phyloP scores from a whole-genome alignment of 2,329 filamentous ascomycete species.

The Reticulascus tulasneorum region DNA sequence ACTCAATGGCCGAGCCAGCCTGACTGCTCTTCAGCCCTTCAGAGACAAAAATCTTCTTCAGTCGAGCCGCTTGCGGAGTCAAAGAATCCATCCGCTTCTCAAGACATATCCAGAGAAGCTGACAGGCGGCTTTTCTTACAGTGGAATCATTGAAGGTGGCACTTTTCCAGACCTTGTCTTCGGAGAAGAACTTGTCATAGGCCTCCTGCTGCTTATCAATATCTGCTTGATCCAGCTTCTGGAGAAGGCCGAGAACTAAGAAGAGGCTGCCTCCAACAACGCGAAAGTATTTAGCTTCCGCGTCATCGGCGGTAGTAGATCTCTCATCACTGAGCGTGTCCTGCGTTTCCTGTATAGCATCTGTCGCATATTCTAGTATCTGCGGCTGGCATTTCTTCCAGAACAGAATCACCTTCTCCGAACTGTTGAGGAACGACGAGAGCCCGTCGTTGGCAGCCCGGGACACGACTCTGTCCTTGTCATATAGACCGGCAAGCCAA shows the following conservation, averaged over 20 bases:
- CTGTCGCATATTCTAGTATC: conserved; percentile 77
- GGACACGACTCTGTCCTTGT: conserved; percentile 73
- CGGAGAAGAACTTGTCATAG: conserved; percentile 64
- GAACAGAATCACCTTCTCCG: conserved; percentile 73
- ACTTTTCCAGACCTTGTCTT: conserved; percentile 63
- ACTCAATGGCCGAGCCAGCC: conserved; percentile 67
- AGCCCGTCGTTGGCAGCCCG: conserved; percentile 76
- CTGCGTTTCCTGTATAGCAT: conserved; percentile 75
- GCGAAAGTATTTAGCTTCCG: conserved; percentile 78
- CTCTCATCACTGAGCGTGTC: conserved; percentile 86
- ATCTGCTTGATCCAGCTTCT: conserved; percentile 45
- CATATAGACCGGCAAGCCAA: conserved; percentile 90
- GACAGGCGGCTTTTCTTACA: conserved; percentile 48
- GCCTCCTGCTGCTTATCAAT: conserved; percentile 55
- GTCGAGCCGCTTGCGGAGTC: conserved; percentile 43
- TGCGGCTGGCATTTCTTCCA: conserved; percentile 78
- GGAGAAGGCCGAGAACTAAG: conserved; percentile 50
- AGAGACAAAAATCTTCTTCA: conserved; percentile 60
- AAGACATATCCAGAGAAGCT: conserved; percentile 47
- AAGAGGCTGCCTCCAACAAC: conserved; percentile 58
- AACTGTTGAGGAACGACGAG: conserved; percentile 68
- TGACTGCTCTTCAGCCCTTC: conserved; percentile 73
- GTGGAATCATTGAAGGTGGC: conserved; percentile 58
- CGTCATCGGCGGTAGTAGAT: conserved; percentile 78
- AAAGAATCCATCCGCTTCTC: conserved; percentile 42